Percentiles rank a stretch among this genome's conserved stretches.
Conservation (phyloP, 148 eudicot genomes). For the Dysphania ambrosioides region DNA sequence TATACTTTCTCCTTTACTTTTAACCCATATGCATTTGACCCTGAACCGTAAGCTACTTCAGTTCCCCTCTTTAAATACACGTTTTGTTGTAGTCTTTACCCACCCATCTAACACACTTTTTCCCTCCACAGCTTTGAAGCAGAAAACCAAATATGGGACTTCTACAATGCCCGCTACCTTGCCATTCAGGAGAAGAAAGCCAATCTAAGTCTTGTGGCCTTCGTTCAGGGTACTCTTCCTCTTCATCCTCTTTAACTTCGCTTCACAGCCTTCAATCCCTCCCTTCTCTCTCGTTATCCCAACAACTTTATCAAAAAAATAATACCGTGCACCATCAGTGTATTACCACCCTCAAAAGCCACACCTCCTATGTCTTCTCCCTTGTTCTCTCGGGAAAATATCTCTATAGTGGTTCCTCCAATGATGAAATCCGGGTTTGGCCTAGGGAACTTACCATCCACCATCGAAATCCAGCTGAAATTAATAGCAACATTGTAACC, state of each 20-base stretch:
- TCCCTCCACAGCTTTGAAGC: constrained; percentile 10
- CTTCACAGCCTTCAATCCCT: constrained; percentile 51
- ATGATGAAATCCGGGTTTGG: constrained; percentile 48
- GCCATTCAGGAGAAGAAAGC: constrained; percentile 31
- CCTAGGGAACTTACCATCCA: constrained; percentile 22
- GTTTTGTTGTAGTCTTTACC: no score
- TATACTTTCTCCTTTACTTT: constrained; percentile 4
- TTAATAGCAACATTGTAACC: constrained; percentile 23
- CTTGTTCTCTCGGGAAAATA: constrained; percentile 44
- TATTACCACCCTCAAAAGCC: constrained; percentile 52
- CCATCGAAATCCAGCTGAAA: neutral
- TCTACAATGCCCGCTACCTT: no score
- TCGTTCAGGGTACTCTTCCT: constrained; percentile 37
- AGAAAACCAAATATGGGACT: constrained; percentile 37
- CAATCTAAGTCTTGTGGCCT: constrained; percentile 21
- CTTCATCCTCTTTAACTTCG: constrained; percentile 46
- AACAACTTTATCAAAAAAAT: constrained; percentile 21
- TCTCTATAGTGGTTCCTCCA: constrained; percentile 54
- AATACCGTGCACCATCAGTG: constrained; percentile 33
- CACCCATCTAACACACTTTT: constrained; percentile 11
- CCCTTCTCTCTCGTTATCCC: constrained; percentile 50
- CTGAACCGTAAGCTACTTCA: neutral
- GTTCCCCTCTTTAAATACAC: constrained; percentile 28
- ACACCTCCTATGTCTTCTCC: constrained; percentile 50
- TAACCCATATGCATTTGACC: constrained; percentile 1